Evolutionary conservation across 495 filamentous ascomycete species (phyloP).

Genomic region (Talaromyces nanjingensis): DNA sequence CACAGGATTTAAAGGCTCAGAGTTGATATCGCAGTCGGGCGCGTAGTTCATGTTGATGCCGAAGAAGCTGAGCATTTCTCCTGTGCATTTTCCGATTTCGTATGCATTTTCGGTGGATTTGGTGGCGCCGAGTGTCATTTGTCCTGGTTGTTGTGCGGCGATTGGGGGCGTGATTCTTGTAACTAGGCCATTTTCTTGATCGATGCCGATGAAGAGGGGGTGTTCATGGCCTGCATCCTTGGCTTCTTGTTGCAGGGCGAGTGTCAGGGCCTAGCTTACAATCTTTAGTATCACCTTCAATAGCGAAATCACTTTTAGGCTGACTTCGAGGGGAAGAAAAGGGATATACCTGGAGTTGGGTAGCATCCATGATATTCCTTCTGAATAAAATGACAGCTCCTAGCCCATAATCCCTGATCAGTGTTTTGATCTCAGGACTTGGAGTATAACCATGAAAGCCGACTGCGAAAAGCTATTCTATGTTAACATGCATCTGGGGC

Average conservation of each 20-base stretch:
- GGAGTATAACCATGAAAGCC: slow-evolving; percentile 39
- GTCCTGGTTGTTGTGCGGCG: slow-evolving; percentile 33
- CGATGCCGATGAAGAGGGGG: slow-evolving; percentile 38
- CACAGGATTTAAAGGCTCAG: slow-evolving; percentile 37
- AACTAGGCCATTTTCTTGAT: slow-evolving; percentile 39
- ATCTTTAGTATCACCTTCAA: not conserved
- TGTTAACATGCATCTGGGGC: not conserved
- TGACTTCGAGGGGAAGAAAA: not conserved
- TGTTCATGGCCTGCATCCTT: slow-evolving; percentile 29
- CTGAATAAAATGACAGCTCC: slow-evolving; percentile 42
- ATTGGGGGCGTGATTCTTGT: slow-evolving; percentile 38
- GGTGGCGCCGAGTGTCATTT: slow-evolving; percentile 36
- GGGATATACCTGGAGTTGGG: slow-evolving; percentile 29
- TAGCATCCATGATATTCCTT: slow-evolving; percentile 34
- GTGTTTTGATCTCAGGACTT: slow-evolving; percentile 38
- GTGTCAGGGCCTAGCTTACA: slow-evolving; percentile 25
- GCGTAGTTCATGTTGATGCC: slow-evolving; percentile 42
- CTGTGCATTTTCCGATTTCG: slow-evolving; percentile 28
- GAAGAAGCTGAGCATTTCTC: slow-evolving; percentile 27
- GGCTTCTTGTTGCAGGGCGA: slow-evolving; percentile 33
- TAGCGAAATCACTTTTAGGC: not conserved
- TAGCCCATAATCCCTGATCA: slow-evolving; percentile 40
- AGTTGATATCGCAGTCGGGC: slow-evolving; percentile 38
- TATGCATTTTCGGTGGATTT: slow-evolving; percentile 32
- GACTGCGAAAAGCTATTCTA: slow-evolving; percentile 39